phyloP scores from a whole-genome alignment of 768 basidiomycete genomes.

The Udeniomyces megalosporus region DNA sequence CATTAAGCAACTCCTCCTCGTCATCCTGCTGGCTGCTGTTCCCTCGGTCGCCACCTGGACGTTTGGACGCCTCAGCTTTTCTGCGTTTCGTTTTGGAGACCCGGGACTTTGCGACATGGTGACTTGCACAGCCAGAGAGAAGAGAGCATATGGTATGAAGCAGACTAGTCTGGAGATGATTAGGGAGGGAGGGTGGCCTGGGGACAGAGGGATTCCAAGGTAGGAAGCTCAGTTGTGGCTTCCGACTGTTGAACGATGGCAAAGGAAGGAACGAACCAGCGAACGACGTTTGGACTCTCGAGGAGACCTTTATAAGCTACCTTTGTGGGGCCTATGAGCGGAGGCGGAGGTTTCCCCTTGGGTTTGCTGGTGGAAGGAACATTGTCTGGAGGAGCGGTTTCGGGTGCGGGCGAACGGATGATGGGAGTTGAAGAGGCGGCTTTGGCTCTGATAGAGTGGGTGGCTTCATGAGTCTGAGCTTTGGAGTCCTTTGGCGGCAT shows the following conservation, averaged over 20 bases:
- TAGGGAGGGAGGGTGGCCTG: not conserved
- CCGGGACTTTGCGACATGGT: not conserved
- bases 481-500: no score
- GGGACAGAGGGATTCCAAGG: no score
- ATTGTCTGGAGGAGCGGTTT: no score
- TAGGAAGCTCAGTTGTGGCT: no score
- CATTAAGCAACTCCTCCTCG: no score
- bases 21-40: not conserved
- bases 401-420: not conserved
- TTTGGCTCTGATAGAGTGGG: not conserved
- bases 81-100: not conserved
- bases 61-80: no score
- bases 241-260: no score
- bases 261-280: not conserved
- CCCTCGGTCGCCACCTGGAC: no score
- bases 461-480: not conserved
- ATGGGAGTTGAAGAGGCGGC: not conserved
- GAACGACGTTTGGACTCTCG: not conserved
- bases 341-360: not conserved
- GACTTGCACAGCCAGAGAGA: not conserved
- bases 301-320: not conserved
- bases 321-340: not conserved
- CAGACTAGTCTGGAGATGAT: not conserved
- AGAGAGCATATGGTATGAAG: not conserved
- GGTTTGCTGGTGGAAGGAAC: no score